Evolutionary conservation across 1,284 basidiomycete genomes (phyloP), one percentile per base, ranked within the genome.

Genomic region (Meripilus lineatus): DNA sequence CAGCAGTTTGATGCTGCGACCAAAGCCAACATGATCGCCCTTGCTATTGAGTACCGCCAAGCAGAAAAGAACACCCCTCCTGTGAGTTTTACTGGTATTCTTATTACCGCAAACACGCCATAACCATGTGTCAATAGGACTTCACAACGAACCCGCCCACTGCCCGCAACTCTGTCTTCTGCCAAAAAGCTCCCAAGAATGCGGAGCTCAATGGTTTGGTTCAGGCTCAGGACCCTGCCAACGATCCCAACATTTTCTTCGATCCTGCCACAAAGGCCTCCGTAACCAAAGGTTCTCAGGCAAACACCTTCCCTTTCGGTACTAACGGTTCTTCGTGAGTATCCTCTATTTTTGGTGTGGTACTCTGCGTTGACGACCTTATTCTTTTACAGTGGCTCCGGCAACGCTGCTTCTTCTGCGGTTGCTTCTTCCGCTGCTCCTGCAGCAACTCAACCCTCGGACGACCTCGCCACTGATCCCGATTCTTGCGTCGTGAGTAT

Each of bases 61-160:
- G 68, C 61, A 0, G 78, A 81, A 66, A 81, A 80, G 68, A 81
- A 81, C 59, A 79, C 77, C 2, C 75, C 77, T 56, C 77, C 76
- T 22, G 74, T 75, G 51, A 38, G 67, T 58, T 11, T 26, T n/a
- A 4, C 4, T 2, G n/a, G 39, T 45, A 24, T 33, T 3, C 8
- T 30, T 26, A 22, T 42, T 33, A 4, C 13, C 28, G n/a, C 14
- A 21, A 41, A 5, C 10, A 32, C 14, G 21, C 13, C 6, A 14
- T 18, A 6, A 42, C 10, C 3, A 23, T 43, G 11, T 26, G 17
- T 36, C 23, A 20, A 3, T 40, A 76, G 74, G 78, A 81, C 53
- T 79, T 77, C 58, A 65, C 67, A 10, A 72, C 68, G 1, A 72
- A 75, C 49, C 76, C 78, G 11, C 70, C 72, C 21, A 63, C 68